phyloP scores from a whole-genome alignment of 257 asterid species.

The Jacaranda mimosifolia region DNA sequence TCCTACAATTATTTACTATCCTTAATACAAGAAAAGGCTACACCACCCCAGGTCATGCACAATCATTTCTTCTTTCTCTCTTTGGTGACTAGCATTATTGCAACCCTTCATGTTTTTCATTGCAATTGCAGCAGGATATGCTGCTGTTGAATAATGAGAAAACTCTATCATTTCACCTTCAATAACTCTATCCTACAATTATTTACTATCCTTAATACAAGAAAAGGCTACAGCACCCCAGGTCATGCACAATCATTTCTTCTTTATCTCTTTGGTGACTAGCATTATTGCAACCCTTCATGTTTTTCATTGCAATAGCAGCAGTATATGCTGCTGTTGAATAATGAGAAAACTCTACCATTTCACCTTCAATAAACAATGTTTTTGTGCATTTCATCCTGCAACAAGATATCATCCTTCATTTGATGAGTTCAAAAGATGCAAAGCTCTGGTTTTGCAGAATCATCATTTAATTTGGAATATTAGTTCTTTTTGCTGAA shows the following conservation, averaged over 20 bases:
- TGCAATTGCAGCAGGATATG: background rate
- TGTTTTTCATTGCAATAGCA: background rate
- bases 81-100: too few species aligned
- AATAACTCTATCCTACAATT: too few species aligned
- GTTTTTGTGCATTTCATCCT: background rate
- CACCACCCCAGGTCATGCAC: background rate
- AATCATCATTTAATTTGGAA: conserved; percentile 12
- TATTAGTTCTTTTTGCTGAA: conserved; percentile 10
- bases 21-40: background rate
- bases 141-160: background rate
- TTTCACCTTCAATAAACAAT: background rate
- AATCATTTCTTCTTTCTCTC: background rate
- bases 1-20: background rate
- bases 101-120: background rate
- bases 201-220: background rate
- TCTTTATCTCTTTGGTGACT: too few species aligned
- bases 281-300: background rate
- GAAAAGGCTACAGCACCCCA: background rate
- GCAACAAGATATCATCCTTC: background rate
- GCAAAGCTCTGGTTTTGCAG: background rate
- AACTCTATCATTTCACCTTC: background rate
- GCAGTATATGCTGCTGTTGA: background rate
- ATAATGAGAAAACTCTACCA: background rate
- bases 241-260: background rate
- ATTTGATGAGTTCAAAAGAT: background rate